A percentile compares a stretch with the other conserved stretches of the same genome.
Evolutionary conservation across 1,284 basidiomycete species (phyloP).

Genomic region (Lignosus rhinocerotis): DNA sequence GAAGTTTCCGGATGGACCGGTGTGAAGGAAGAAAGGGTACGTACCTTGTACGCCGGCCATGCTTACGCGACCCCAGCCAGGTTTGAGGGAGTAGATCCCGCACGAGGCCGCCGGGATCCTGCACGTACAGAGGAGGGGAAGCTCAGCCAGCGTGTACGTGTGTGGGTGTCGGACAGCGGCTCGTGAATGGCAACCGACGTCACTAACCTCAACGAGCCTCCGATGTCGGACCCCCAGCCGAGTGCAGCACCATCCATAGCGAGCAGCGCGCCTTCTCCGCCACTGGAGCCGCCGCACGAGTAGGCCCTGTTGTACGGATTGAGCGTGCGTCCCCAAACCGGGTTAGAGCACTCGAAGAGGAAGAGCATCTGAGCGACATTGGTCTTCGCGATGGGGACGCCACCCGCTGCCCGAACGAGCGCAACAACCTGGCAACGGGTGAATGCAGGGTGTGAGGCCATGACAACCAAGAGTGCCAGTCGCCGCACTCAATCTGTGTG

Average conservation of each 20-base stretch:
- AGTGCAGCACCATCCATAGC: conserved; percentile 75
- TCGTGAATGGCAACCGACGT: background rate
- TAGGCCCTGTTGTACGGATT: conserved; percentile 72
- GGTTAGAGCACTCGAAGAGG: conserved; percentile 86
- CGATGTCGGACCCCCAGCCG: conserved; percentile 81
- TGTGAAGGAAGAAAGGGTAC: conserved; percentile 34
- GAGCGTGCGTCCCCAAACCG: conserved; percentile 73
- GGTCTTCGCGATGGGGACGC: conserved; percentile 66
- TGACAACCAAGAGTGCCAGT: no score
- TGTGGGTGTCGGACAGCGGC: conserved; percentile 13
- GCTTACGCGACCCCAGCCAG: conserved; percentile 56
- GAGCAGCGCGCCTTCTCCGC: conserved; percentile 78
- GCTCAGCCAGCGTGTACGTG: conserved; percentile 23
- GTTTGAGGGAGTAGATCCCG: conserved; percentile 82
- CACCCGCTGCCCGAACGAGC: conserved; percentile 50
- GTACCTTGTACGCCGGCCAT: conserved; percentile 44
- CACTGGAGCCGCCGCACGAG: conserved; percentile 79
- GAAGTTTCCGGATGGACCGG: background rate
- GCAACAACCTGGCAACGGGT: conserved; percentile 38
- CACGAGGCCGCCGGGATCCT: conserved; percentile 82
- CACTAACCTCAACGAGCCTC: conserved; percentile 54
- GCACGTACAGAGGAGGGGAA: background rate
- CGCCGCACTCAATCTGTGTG: background rate
- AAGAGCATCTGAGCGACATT: conserved; percentile 87
- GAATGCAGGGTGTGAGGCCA: background rate